These are phyloP conservation scores for Aureobasidium sp. DNA, from an alignment of 2,329 filamentous ascomycete genomes.

Conservation along the genomic window DNA sequence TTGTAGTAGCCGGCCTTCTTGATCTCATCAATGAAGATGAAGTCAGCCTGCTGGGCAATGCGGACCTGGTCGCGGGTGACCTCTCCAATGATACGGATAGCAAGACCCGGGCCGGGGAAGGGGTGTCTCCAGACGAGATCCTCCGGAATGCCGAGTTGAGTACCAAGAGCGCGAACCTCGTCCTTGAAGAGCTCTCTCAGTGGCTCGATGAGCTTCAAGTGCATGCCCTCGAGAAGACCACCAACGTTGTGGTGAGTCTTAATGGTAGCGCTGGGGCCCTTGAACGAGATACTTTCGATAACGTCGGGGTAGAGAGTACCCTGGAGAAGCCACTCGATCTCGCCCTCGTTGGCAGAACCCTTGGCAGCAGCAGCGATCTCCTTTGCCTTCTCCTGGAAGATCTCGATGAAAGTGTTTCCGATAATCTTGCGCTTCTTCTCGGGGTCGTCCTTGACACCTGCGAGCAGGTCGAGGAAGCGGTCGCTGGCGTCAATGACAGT, in stretches of 20 bases:
- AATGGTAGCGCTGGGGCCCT: conserved; percentile 61
- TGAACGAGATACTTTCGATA: conserved; percentile 64
- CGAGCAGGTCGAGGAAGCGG: conserved; percentile 66
- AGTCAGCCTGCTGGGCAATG: conserved; percentile 68
- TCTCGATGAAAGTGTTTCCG: conserved; percentile 67
- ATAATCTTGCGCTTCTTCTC: conserved; percentile 91
- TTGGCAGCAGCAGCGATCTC: conserved; percentile 64
- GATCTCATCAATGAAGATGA: conserved; percentile 73
- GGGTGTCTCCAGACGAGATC: conserved; percentile 73
- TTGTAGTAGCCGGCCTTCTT: conserved; percentile 62
- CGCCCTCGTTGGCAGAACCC: conserved; percentile 57
- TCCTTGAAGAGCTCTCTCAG: conserved; percentile 77
- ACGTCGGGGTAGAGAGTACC: conserved; percentile 74
- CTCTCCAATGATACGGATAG: conserved; percentile 73
- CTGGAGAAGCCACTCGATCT: conserved; percentile 80
- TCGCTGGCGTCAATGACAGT: conserved; percentile 75
- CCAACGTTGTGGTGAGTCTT: conserved; percentile 70
- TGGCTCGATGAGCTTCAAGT: conserved; percentile 67
- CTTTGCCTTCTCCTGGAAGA: conserved; percentile 73
- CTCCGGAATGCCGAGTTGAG: conserved; percentile 59
- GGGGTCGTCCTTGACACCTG: conserved; percentile 64
- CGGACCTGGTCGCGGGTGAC: conserved; percentile 70
- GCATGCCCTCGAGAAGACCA: conserved; percentile 54
- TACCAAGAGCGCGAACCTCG: conserved; percentile 63
- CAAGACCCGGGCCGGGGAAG: conserved; percentile 68